These are phyloP conservation scores for Perkinsus olseni DNA, from an alignment of 169 alveolate genomes.

Conservation along the genomic window DNA sequence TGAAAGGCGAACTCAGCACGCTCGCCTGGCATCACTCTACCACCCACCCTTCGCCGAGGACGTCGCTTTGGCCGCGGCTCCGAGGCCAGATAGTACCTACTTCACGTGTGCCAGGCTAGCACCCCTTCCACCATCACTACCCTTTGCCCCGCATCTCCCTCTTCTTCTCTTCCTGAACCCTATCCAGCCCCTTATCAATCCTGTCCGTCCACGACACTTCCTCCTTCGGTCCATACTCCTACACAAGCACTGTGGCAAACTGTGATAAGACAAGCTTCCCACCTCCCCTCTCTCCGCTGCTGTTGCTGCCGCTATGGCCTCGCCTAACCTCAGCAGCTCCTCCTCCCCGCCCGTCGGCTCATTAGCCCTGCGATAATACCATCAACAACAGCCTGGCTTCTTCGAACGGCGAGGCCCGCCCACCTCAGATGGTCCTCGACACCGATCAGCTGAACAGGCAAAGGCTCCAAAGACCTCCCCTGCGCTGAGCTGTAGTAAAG, in stretches of 20 bases:
- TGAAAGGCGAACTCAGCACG: background rate
- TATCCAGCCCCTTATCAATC: background rate
- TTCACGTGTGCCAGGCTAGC: background rate
- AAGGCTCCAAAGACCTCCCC: background rate
- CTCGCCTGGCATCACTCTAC: background rate
- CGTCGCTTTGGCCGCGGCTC: background rate
- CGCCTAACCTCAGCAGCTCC: background rate
- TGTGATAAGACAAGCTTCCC: too few species aligned
- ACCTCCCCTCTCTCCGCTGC: background rate
- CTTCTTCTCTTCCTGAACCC: background rate
- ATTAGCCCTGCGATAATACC: background rate
- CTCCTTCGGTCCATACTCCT: background rate
- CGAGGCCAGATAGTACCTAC: background rate
- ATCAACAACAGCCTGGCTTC: background rate
- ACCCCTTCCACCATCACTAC: background rate
- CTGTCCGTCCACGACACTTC: background rate
- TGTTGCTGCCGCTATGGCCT: background rate
- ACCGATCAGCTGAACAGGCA: background rate
- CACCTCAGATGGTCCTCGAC: background rate
- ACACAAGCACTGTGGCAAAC: too few species aligned
- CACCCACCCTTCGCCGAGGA: background rate
- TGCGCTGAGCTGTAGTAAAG: background rate
- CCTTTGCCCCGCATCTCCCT: background rate
- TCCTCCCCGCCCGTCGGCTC: background rate
- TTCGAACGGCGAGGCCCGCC: background rate